These are phyloP conservation scores for Incumbomyces delicatus DNA, from an alignment of 2,329 filamentous ascomycete genomes.

Conservation along the genomic window DNA sequence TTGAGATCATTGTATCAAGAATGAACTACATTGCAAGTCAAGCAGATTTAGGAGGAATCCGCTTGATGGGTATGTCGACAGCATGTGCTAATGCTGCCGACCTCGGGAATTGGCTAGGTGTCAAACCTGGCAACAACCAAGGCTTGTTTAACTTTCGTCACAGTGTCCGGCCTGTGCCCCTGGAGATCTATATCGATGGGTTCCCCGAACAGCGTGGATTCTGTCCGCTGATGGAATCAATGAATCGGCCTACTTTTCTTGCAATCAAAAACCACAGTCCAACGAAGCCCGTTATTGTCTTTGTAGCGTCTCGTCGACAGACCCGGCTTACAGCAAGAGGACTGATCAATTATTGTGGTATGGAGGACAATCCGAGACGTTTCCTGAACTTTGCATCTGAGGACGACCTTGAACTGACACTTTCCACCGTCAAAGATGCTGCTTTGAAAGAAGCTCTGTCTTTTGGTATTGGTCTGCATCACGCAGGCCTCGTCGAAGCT, in stretches of 20 bases:
- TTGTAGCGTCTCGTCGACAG: conserved; percentile 89
- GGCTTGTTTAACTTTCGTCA: conserved; percentile 91
- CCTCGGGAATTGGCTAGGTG: conserved; percentile 90
- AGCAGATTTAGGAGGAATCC: conserved; percentile 80
- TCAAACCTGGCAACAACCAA: conserved; percentile 60
- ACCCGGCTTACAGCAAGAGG: conserved; percentile 92
- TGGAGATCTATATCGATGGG: conserved; percentile 95
- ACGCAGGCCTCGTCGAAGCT: conserved; percentile 90
- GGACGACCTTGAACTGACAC: conserved; percentile 79
- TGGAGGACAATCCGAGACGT: conserved; percentile 92
- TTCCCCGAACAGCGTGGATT: conserved; percentile 93
- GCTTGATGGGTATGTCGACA: conserved; percentile 96
- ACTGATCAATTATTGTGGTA: conserved; percentile 91
- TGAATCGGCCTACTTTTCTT: conserved; percentile 94
- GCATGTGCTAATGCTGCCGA: conserved; percentile 94
- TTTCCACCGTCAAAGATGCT: conserved; percentile 86
- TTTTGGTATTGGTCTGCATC: conserved; percentile 94
- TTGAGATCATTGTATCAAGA: conserved; percentile 84
- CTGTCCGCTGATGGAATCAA: conserved; percentile 95
- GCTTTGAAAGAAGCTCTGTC: conserved; percentile 86
- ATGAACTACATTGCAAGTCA: conserved; percentile 99
- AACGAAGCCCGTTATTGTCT: conserved; percentile 94
- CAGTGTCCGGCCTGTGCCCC: conserved; percentile 86
- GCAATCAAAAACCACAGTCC: conserved; percentile 96
- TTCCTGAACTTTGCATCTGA: conserved; percentile 84